phyloP scores from a whole-genome alignment of 2,329 filamentous ascomycete species.

The Bipolaris bicolor region DNA sequence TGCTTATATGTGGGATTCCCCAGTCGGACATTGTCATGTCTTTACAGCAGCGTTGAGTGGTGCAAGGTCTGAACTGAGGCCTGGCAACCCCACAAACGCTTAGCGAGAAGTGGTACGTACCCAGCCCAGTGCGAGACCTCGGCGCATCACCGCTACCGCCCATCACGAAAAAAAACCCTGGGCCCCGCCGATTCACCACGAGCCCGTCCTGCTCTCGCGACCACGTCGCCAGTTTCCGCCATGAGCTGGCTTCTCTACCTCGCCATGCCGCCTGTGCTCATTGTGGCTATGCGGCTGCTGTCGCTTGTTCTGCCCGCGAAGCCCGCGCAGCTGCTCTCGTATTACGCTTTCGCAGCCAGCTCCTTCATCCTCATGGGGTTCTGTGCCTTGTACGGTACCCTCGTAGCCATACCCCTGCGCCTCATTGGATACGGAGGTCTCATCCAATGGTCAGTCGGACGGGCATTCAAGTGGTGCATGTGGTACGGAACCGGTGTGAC shows the following conservation, averaged over 20 bases:
- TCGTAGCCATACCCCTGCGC: constrained; percentile 74
- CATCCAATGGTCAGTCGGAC: constrained; percentile 83
- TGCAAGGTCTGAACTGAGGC: not conserved
- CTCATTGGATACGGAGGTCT: constrained; percentile 74
- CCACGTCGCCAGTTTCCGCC: constrained; percentile 10
- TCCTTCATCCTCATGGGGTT: constrained; percentile 47
- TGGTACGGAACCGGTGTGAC: constrained; percentile 73
- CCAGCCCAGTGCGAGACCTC: constrained; percentile 15
- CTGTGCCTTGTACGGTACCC: constrained; percentile 72
- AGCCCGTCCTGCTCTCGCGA: not conserved
- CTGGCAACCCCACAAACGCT: constrained; percentile 4
- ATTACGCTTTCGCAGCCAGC: constrained; percentile 67
- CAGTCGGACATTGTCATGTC: no score
- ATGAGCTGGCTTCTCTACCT: constrained; percentile 45
- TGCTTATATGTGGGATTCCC: not conserved
- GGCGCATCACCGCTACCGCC: constrained; percentile 22
- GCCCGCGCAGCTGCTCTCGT: constrained; percentile 55
- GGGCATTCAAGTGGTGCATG: constrained; percentile 83
- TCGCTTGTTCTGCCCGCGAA: constrained; percentile 37
- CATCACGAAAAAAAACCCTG: constrained; percentile 31
- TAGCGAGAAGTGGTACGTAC: constrained; percentile 13
- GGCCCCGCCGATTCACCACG: constrained; percentile 8
- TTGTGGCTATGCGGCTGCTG: constrained; percentile 39
- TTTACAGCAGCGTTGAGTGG: not conserved
- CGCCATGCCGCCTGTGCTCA: constrained; percentile 33